Percentiles rank a stretch among this genome's conserved stretches.
These are phyloP conservation scores for Trametes pubescens DNA, from an alignment of 1,284 basidiomycete genomes.

Conservation along the genomic window DNA sequence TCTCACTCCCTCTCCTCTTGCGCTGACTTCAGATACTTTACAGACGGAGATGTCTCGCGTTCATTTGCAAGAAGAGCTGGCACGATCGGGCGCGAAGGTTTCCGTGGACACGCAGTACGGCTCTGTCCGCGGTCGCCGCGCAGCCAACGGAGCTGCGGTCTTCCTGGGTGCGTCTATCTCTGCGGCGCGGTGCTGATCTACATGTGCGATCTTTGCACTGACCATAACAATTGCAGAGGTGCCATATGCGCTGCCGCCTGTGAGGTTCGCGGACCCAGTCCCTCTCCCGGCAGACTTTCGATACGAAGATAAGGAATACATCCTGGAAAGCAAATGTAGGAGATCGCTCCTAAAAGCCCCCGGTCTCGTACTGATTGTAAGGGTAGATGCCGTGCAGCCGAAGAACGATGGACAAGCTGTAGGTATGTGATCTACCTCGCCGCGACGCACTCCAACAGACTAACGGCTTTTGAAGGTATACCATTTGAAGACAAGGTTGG, in stretches of 20 bases:
- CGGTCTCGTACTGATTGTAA: background rate
- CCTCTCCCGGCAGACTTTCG: constrained; percentile 59
- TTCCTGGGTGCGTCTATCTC: constrained; percentile 60
- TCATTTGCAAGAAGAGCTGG: constrained; percentile 42
- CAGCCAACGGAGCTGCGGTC: constrained; percentile 63
- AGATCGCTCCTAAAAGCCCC: background rate
- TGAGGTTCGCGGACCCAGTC: constrained; percentile 68
- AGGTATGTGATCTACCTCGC: constrained; percentile 43
- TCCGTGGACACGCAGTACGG: constrained; percentile 63
- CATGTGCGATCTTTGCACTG: background rate
- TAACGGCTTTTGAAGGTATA: constrained; percentile 42
- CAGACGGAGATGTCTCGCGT: constrained; percentile 30
- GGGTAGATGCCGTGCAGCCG: constrained; percentile 65
- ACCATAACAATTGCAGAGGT: constrained; percentile 56
- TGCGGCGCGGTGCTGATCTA: background rate
- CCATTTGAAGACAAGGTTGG: constrained; percentile 67
- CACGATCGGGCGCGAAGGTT: constrained; percentile 50
- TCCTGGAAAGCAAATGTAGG: constrained; percentile 64
- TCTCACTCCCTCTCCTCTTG: background rate
- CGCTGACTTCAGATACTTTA: background rate
- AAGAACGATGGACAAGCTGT: constrained; percentile 68
- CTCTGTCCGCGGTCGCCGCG: constrained; percentile 61
- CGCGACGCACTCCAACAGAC: background rate
- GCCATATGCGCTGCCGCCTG: constrained; percentile 72
- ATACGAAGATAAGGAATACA: constrained; percentile 69